Conservation (phyloP, 345 rosid genomes). For the Salix purpurea region DNA sequence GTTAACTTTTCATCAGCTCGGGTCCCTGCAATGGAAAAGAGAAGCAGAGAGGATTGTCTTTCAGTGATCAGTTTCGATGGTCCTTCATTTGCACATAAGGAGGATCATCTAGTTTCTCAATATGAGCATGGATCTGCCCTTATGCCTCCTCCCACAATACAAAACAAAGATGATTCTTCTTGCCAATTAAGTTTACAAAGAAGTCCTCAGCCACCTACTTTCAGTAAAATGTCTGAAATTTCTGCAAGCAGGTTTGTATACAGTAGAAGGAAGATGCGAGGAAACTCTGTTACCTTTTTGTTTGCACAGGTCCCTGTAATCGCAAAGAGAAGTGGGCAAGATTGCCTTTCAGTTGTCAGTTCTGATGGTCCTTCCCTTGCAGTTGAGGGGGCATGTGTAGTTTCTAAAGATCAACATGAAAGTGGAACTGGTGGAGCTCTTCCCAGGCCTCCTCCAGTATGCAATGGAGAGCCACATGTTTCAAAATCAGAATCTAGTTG, state of each 20-base stretch:
- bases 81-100: not conserved
- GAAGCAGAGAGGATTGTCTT: not conserved
- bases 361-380: slow-evolving; percentile 38
- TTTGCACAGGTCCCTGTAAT: slow-evolving; percentile 27
- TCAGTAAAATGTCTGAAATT: slow-evolving; percentile 36
- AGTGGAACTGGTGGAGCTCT: slow-evolving; percentile 23
- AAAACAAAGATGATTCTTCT: slow-evolving; percentile 15
- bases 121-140: not conserved
- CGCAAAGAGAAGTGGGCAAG: slow-evolving; percentile 35
- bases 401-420: slow-evolving; percentile 19
- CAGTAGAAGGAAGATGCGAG: slow-evolving; percentile 41
- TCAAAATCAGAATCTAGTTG: slow-evolving; percentile 20
- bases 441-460: slow-evolving; percentile 6
- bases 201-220: slow-evolving; percentile 38
- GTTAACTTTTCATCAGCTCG: not conserved
- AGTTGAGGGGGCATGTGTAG: slow-evolving; percentile 24
- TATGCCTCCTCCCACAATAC: not conserved
- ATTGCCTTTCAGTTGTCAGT: slow-evolving; percentile 42
- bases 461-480: slow-evolving; percentile 4
- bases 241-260: slow-evolving; percentile 43
- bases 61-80: not conserved
- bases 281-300: slow-evolving; percentile 23
- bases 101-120: not conserved
- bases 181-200: slow-evolving; percentile 25
- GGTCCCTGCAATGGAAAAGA: not conserved